Evolutionary conservation across 208 protist genomes (phyloP).

Genomic region (Acanthamoeba lenticulata): DNA sequence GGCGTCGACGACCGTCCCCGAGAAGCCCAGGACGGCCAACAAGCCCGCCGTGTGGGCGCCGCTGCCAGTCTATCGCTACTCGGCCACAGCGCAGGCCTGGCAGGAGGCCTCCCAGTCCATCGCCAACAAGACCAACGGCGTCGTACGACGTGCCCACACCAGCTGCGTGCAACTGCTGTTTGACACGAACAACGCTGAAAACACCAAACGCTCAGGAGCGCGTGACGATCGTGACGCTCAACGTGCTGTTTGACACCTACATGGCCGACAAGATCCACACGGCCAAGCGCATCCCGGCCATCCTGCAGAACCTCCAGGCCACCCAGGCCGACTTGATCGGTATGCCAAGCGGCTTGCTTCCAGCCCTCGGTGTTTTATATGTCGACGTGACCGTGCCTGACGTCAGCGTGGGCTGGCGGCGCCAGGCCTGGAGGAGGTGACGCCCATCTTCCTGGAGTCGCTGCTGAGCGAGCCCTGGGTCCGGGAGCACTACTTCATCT

Average conservation of each 20-base stretch:
- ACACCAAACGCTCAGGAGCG: background rate
- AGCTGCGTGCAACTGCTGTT: background rate
- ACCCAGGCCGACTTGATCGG: constrained; percentile 58
- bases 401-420: no score
- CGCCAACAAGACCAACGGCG: constrained; percentile 43
- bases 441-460: constrained; percentile 18
- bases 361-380: background rate
- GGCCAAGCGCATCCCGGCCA: constrained; percentile 27
- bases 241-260: constrained; percentile 64
- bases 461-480: constrained; percentile 56
- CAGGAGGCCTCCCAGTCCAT: constrained; percentile 22
- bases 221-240: constrained; percentile 43
- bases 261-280: constrained; percentile 45
- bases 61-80: constrained; percentile 20
- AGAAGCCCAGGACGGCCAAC: constrained; percentile 17
- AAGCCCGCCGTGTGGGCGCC: constrained; percentile 25
- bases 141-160: background rate
- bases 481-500: constrained; percentile 51
- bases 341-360: background rate
- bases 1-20: background rate
- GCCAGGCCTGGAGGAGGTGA: constrained; percentile 57
- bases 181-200: background rate
- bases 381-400: no score
- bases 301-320: constrained; percentile 29
- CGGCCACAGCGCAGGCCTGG: background rate